These are phyloP conservation scores for Sugiyamaella chiloensis DNA, from an alignment of 805 yeast species.

Conservation along the genomic window DNA sequence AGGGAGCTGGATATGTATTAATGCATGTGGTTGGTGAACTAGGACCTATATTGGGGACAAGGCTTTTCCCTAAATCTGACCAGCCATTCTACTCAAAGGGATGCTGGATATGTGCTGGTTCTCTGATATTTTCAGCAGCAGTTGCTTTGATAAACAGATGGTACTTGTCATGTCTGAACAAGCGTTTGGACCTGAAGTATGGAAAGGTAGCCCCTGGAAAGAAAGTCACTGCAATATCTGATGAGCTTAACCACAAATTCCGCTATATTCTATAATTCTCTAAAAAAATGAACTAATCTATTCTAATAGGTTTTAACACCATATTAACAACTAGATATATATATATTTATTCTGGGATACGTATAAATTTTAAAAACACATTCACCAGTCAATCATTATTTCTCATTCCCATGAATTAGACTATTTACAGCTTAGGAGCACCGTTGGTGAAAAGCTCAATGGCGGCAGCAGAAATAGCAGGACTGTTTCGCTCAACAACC, in stretches of 20 bases:
- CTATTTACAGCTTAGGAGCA: constrained; percentile 12
- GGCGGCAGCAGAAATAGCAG: constrained; percentile 86
- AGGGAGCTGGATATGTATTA: constrained; percentile 31
- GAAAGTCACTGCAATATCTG: constrained; percentile 7
- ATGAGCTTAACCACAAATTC: constrained; percentile 17
- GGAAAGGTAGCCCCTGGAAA: constrained; percentile 7
- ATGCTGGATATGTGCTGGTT: constrained; percentile 24
- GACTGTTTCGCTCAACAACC: constrained; percentile 70
- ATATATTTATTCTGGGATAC: not conserved
- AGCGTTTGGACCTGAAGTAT: constrained; percentile 17
- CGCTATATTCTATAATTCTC: constrained; percentile 18
- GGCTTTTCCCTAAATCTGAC: constrained; percentile 25
- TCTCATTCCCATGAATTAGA: not conserved
- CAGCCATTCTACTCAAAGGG: constrained; percentile 24
- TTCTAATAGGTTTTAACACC: too few relatives aligned
- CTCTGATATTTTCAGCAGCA: constrained; percentile 15
- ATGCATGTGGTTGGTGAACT: constrained; percentile 31
- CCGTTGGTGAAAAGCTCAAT: constrained; percentile 46
- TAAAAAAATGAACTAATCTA: too few relatives aligned
- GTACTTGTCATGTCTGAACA: constrained; percentile 19
- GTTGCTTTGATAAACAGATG: constrained; percentile 16
- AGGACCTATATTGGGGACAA: constrained; percentile 31
- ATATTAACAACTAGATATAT: not conserved
- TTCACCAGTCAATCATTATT: too few relatives aligned
- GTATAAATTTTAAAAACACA: too few relatives aligned